Evolutionary conservation across 2,329 filamentous ascomycete species (phyloP), one percentile per base, ranked within the genome.

Genomic region (Aspergillus thermomutatus): DNA sequence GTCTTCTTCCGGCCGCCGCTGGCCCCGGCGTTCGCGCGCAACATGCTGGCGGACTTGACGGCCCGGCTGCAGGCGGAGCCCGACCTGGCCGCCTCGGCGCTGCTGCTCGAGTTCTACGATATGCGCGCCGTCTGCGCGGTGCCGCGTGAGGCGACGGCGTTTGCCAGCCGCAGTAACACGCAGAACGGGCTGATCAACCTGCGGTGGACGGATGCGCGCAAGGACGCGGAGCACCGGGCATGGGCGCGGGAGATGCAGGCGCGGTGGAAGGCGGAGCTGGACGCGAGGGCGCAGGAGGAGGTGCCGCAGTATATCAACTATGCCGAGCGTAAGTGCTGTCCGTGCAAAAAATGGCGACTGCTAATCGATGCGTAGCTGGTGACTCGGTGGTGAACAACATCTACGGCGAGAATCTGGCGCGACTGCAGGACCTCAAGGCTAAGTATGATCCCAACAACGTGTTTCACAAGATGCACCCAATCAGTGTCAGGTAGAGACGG

Each of bases 371-470:
- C 1, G 9, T 28, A 73, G 71, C 72, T 4, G 71, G 70, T 21
- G 69, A 73, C 51, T 62, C 62, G 1, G 63, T 64, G 3, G 68
- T 73, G 11, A 53, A 55, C 3, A 76, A 77, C 50, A 75, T 79
- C 43, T 81, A 79, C 60, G 79, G 79, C 2, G 69, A 70, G 11
- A 79, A 81, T 54, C 74, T 76, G 41, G 60, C 62, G 2, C 66
- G 72, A 7, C 60, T 82, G 47, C 72, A 76, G 59, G 60, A 64
- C 4, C 62, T 81, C 43, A 81, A 82, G 67, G 72, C 70, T 21
- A 69, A 69, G 52, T 81, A 80, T 56, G 79, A 81, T 60, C 77
- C 79, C 2, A 69, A 56, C 4, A 80, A 78, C 59, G 62, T 80
- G 19, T 82, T 81, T 62, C 70, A 77, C 47, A 80, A 79, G 60